These are phyloP conservation scores for Fusarium bactridioides DNA, from an alignment of 2,329 filamentous ascomycete species.

Conservation along the genomic window DNA sequence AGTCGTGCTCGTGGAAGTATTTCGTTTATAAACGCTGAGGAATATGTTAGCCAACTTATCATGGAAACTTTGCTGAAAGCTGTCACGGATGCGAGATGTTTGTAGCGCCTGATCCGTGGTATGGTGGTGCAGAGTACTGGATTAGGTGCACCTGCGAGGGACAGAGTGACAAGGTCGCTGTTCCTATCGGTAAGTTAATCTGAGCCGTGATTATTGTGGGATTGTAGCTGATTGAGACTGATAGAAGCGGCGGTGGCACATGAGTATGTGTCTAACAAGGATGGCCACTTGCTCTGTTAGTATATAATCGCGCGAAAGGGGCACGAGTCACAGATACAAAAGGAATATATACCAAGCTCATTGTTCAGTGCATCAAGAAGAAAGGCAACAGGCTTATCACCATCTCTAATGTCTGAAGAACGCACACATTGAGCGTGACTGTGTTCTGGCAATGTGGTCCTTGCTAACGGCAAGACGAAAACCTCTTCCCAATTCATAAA, in stretches of 20 bases:
- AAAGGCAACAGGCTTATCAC: no score
- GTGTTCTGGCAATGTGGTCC: not conserved
- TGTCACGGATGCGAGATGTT: not conserved
- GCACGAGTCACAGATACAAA: not conserved
- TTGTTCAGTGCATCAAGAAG: not conserved
- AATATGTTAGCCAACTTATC: not conserved
- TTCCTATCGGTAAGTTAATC: not conserved
- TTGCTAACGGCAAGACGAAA: not conserved
- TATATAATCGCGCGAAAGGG: fast-evolving
- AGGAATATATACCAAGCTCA: not conserved
- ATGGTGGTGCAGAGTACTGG: not conserved
- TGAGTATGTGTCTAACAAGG: slow-evolving; percentile 1
- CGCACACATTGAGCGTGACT: not conserved
- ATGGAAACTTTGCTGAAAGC: not conserved
- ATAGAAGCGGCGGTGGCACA: not conserved
- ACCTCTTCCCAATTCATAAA: not conserved
- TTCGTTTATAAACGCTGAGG: fast-evolving
- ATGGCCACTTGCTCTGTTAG: not conserved
- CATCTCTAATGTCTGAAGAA: no score
- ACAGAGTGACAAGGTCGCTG: not conserved
- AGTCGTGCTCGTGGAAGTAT: fast-evolving
- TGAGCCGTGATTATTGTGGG: not conserved
- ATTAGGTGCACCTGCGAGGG: not conserved
- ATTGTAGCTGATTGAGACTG: fast-evolving
- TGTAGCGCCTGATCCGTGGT: slow-evolving; percentile 1